A percentile compares a stretch with the other conserved stretches of the same genome.
phyloP scores from a whole-genome alignment of 176 grass and related monocot species.

The Eragrostis nindensis region DNA sequence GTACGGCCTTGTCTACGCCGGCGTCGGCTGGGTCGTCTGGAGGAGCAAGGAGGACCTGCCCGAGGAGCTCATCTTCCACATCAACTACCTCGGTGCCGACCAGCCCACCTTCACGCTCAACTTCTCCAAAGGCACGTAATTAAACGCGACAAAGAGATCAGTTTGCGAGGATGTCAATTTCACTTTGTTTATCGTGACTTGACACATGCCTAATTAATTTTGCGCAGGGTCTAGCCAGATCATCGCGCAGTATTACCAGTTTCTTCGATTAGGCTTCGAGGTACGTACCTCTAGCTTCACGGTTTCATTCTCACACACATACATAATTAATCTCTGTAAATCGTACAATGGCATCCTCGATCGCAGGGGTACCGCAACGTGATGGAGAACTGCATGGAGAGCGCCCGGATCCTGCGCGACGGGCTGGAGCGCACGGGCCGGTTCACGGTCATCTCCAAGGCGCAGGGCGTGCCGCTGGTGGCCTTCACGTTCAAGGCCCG shows the following conservation, averaged over 20 bases:
- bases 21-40: slow-evolving; percentile 89
- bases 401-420: slow-evolving; percentile 54
- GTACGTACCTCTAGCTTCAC: slow-evolving; percentile 14
- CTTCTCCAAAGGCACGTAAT: slow-evolving; percentile 88
- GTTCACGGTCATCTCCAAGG: slow-evolving; percentile 84
- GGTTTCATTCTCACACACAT: not conserved
- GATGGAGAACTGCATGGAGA: slow-evolving; percentile 93
- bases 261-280: slow-evolving; percentile 83
- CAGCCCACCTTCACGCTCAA: slow-evolving; percentile 97
- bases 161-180: not conserved
- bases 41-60: slow-evolving; percentile 69
- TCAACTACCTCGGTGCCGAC: slow-evolving; percentile 96
- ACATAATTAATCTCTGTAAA: not conserved
- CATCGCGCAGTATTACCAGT: slow-evolving; percentile 95
- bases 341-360: not conserved
- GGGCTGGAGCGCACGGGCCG: slow-evolving; percentile 53
- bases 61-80: slow-evolving; percentile 94
- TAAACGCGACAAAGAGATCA: not conserved
- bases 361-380: slow-evolving; percentile 77
- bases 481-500: slow-evolving; percentile 73
- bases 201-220: not conserved
- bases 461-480: slow-evolving; percentile 79
- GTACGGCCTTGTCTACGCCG: slow-evolving; percentile 91
- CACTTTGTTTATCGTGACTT: not conserved
- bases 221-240: slow-evolving; percentile 78